These are phyloP conservation scores for Tulasnella sp. DNA, from an alignment of 768 basidiomycete genomes.

Conservation along the genomic window DNA sequence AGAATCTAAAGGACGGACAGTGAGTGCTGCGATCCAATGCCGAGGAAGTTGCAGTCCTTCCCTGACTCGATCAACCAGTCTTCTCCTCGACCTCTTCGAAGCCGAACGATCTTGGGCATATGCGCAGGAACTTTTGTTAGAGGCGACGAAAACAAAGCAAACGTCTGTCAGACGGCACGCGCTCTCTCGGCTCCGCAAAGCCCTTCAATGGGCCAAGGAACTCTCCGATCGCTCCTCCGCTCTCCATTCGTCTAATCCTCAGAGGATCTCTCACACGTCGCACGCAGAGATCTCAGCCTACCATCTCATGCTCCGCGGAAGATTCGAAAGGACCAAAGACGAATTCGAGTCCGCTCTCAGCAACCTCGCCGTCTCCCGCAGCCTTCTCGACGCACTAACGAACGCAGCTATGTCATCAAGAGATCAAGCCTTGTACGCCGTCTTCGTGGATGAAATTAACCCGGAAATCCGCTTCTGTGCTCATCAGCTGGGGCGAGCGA, in stretches of 20 bases:
- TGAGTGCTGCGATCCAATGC: slow-evolving; percentile 30
- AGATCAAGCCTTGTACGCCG: slow-evolving; percentile 76
- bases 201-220: slow-evolving; percentile 66
- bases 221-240: slow-evolving; percentile 57
- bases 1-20: slow-evolving; percentile 78
- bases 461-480: slow-evolving; percentile 90
- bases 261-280: slow-evolving; percentile 39
- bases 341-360: slow-evolving; percentile 58
- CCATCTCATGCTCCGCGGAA: slow-evolving; percentile 69
- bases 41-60: slow-evolving; percentile 7
- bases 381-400: slow-evolving; percentile 58
- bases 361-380: slow-evolving; percentile 68
- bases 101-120: slow-evolving; percentile 88
- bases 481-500: slow-evolving; percentile 67
- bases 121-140: slow-evolving; percentile 61
- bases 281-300: slow-evolving; percentile 67
- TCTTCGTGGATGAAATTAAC: slow-evolving; percentile 77
- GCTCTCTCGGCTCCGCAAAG: slow-evolving; percentile 69
- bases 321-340: slow-evolving; percentile 64
- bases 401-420: slow-evolving; percentile 53
- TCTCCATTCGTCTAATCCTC: slow-evolving; percentile 34
- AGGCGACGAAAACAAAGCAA: slow-evolving; percentile 41
- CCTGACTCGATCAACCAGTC: slow-evolving; percentile 30
- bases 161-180: slow-evolving; percentile 56
- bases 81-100: slow-evolving; percentile 79